Percentiles rank a stretch among this genome's conserved stretches.
phyloP scores from a whole-genome alignment of 1,139 yeast genomes.

The Petasospora fabianii region DNA sequence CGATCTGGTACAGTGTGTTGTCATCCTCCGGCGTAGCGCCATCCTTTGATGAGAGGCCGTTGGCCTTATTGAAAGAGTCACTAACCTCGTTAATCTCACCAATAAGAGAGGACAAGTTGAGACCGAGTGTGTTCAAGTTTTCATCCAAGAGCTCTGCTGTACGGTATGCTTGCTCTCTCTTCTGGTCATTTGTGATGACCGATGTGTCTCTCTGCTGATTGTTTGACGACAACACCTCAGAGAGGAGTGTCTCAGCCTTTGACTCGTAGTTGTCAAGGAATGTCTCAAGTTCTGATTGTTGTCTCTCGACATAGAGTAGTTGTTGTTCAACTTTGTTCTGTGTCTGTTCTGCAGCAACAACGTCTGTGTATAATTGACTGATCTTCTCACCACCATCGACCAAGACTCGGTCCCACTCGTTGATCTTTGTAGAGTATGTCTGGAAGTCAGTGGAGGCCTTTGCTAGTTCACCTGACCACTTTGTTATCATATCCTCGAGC shows the following conservation, averaged over 20 bases:
- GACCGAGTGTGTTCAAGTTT: conserved; percentile 72
- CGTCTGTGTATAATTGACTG: conserved; percentile 70
- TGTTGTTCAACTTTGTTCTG: conserved; percentile 87
- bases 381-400: conserved; percentile 87
- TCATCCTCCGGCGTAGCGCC: conserved; percentile 27
- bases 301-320: conserved; percentile 79
- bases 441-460: conserved; percentile 72
- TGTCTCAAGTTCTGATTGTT: conserved; percentile 86
- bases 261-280: conserved; percentile 81
- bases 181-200: conserved; percentile 55
- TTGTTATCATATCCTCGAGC: conserved; percentile 84
- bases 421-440: conserved; percentile 69
- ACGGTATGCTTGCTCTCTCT: conserved; percentile 85
- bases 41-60: conserved; percentile 28
- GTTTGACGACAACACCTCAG: conserved; percentile 37
- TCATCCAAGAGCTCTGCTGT: conserved; percentile 85
- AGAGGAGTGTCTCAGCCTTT: conserved; percentile 65
- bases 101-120: conserved; percentile 71
- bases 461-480: conserved; percentile 87
- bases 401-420: conserved; percentile 80
- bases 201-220: conserved; percentile 24
- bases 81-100: conserved; percentile 85
- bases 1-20: conserved; percentile 57
- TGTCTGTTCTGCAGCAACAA: conserved; percentile 78
- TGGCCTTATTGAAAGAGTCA: conserved; percentile 67